Conservation (phyloP, 2,329 filamentous ascomycete species). For the Clathrospora elynae region DNA sequence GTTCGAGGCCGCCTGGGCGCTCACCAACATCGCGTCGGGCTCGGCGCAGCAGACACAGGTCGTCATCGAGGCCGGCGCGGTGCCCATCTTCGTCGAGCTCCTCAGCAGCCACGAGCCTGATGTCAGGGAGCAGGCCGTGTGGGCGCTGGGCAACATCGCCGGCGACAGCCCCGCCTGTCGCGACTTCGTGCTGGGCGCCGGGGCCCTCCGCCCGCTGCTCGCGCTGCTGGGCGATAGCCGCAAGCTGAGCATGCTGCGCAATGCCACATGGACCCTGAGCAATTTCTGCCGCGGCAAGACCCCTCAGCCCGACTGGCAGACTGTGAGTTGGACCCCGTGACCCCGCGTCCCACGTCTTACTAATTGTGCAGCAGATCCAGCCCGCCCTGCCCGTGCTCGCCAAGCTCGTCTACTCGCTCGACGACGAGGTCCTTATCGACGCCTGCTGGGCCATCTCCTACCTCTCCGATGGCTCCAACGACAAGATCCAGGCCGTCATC, state of each 20-base stretch:
- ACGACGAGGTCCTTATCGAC: slow-evolving; percentile 97
- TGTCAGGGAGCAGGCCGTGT: slow-evolving; percentile 96
- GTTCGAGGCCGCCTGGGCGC: slow-evolving; percentile 97
- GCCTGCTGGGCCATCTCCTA: slow-evolving; percentile 99
- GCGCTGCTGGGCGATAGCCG: slow-evolving; percentile 92
- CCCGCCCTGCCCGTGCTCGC: slow-evolving; percentile 92
- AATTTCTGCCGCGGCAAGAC: slow-evolving; percentile 99
- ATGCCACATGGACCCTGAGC: slow-evolving; percentile 98
- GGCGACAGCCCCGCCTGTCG: slow-evolving; percentile 97
- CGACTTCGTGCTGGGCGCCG: slow-evolving; percentile 91
- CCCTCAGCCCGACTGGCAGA: slow-evolving; percentile 96
- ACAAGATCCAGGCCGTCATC: slow-evolving; percentile 99
- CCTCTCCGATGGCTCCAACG: slow-evolving; percentile 95
- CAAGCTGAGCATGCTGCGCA: slow-evolving; percentile 98
- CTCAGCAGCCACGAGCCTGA: slow-evolving; percentile 95
- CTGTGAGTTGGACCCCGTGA: slow-evolving; percentile 63
- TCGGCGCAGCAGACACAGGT: slow-evolving; percentile 98
- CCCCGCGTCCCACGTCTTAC: neutral
- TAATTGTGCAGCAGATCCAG: slow-evolving; percentile 68
- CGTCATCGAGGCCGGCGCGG: slow-evolving; percentile 96
- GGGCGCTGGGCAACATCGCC: slow-evolving; percentile 98
- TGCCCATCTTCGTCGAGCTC: slow-evolving; percentile 97
- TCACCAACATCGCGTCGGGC: slow-evolving; percentile 98
- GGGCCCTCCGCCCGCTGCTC: slow-evolving; percentile 88
- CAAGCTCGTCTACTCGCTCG: slow-evolving; percentile 97